A percentile compares a stretch with the other conserved stretches of the same genome.
Evolutionary conservation across 1,139 yeast species (phyloP).

Genomic region (Diutina scorzettiae): DNA sequence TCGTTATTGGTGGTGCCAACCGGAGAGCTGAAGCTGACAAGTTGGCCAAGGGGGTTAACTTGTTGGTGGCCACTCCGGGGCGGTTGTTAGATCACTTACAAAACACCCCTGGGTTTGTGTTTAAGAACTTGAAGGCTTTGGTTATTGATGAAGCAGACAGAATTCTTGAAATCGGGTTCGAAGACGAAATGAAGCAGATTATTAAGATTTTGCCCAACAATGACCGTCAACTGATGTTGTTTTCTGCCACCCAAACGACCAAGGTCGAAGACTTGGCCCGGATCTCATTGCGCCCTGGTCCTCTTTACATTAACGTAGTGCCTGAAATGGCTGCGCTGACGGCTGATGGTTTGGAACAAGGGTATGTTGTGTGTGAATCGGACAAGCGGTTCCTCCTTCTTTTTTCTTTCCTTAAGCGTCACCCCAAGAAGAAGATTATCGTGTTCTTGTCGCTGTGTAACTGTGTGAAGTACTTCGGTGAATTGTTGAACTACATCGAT

Average conservation of each 20-base stretch:
- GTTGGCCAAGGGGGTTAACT: slow-evolving; percentile 82
- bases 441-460: slow-evolving; percentile 94
- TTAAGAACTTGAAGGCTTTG: slow-evolving; percentile 86
- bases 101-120: slow-evolving; percentile 87
- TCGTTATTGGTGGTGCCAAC: slow-evolving; percentile 97
- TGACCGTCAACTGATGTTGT: slow-evolving; percentile 91
- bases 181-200: slow-evolving; percentile 96
- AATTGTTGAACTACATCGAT: slow-evolving; percentile 86
- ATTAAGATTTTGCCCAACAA: slow-evolving; percentile 88
- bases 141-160: slow-evolving; percentile 97
- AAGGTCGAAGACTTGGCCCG: slow-evolving; percentile 97
- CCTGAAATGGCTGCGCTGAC: slow-evolving; percentile 76
- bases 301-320: slow-evolving; percentile 89
- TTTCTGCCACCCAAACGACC: slow-evolving; percentile 97
- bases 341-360: slow-evolving; percentile 95
- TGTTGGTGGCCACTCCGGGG: slow-evolving; percentile 95
- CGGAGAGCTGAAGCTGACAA: slow-evolving; percentile 96
- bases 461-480: slow-evolving; percentile 93
- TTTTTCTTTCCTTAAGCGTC: slow-evolving; percentile 87
- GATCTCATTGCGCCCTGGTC: slow-evolving; percentile 90
- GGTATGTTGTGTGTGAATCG: slow-evolving; percentile 93
- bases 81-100: slow-evolving; percentile 92
- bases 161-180: slow-evolving; percentile 93
- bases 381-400: slow-evolving; percentile 84
- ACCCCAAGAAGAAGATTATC: slow-evolving; percentile 79